Evolutionary conservation across 805 yeast genomes (phyloP), one percentile per base, ranked within the genome.

Genomic region (Cyberlindnera japonica): DNA sequence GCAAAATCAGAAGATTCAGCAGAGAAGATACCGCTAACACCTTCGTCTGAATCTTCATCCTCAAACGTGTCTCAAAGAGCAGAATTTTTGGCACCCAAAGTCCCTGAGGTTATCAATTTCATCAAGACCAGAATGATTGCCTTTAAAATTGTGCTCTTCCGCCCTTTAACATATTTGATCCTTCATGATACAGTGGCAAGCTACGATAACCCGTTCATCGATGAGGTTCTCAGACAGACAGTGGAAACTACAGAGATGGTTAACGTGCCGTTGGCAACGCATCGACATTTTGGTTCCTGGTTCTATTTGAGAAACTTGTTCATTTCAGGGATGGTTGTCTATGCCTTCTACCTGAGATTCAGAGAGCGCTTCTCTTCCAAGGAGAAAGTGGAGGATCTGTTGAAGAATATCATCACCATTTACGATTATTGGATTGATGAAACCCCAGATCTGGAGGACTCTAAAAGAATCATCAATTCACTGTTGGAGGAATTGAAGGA

Each of bases 201-300:
- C 20, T 43, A 44, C 16, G 41, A 40, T 8, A 36, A 40, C 10
- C 50, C 52, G 8, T 40, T 51, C 20, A 34, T 53, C 9, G 38
- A 40, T 6, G 47, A 45, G 11, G 33, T 55, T 5, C n/a, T 55
- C 10, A 23, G 35, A 18, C 55, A 50, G 30, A 34, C 46, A 1
- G 43, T 33, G 0, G 55, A 55, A 21, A 46, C 50, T 0, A 41
- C 48, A 32, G 57, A 50, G 9, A 25, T 52, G 33, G 13, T 53
- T 15, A 48, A 49, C 17, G 35, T 52, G 3, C 50, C 55, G 24
- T 25, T 55, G 10, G 54, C 59, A 1, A 42, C 49, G 1, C 59
- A 55, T 30, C 42, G 59, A 22, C 58, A 55, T 35, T 49, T 45
- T 28, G 59, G 59, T 1, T 53, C 57, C 3, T 55, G 59, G 59